These are phyloP conservation scores for Neoboletus brunneissimus DNA, from an alignment of 768 basidiomycete species.

Conservation along the genomic window DNA sequence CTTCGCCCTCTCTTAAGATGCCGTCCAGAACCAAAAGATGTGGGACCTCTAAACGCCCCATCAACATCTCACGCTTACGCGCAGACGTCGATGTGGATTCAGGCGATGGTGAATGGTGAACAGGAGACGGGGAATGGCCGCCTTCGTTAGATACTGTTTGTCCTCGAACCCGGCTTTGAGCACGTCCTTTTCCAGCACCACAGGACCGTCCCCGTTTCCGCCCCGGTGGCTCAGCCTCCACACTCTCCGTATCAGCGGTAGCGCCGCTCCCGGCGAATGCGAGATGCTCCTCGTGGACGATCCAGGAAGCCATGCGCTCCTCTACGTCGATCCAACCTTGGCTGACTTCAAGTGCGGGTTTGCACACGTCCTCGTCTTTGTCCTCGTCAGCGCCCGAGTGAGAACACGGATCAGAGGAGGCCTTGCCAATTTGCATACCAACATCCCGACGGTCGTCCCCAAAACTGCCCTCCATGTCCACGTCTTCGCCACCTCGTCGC, in stretches of 20 bases:
- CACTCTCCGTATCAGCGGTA: not conserved
- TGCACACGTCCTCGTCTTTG: conserved; percentile 3
- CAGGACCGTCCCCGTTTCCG: conserved; percentile 13
- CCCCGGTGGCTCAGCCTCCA: not conserved
- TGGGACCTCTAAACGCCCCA: conserved; percentile 27
- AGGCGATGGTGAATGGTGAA: not conserved
- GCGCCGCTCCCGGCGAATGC: not conserved
- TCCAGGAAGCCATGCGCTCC: conserved; percentile 29
- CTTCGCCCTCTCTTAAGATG: conserved; percentile 33
- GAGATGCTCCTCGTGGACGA: conserved; percentile 13
- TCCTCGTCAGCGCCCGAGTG: conserved; percentile 1
- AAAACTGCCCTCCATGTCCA: not conserved
- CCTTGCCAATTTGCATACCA: not conserved
- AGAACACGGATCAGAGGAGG: conserved; percentile 29
- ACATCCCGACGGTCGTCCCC: not conserved
- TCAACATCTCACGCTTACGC: conserved; percentile 24
- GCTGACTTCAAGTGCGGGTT: conserved; percentile 37
- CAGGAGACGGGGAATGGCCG: not conserved
- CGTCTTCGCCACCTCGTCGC: conserved; percentile 13
- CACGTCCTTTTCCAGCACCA: not conserved
- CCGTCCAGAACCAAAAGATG: conserved; percentile 37
- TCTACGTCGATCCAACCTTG: conserved; percentile 36
- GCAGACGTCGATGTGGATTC: not conserved
- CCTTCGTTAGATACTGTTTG: not conserved
- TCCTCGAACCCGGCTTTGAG: not conserved